Conservation (phyloP, 768 basidiomycete genomes). For the Lepiota venenata region DNA sequence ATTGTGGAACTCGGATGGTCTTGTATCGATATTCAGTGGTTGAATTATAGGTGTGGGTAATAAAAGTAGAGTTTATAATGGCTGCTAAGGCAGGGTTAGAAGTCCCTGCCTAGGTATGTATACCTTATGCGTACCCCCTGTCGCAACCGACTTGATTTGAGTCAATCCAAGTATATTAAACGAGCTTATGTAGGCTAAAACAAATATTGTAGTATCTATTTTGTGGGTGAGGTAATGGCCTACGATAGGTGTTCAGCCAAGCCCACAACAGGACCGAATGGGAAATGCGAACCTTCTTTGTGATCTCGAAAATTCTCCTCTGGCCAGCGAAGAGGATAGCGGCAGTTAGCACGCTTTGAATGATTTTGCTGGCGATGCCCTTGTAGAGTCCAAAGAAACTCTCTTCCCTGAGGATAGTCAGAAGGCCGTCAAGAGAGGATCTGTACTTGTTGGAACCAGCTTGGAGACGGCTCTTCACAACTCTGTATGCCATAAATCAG, state of each 20-base stretch:
- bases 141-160: no score
- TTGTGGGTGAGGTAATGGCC: conserved; percentile 11
- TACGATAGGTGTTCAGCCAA: neutral
- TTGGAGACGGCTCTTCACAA: conserved; percentile 79
- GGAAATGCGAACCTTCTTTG: conserved; percentile 40
- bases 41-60: neutral
- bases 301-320: conserved; percentile 74
- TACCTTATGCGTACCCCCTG: neutral
- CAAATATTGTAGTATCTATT: neutral
- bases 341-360: conserved; percentile 91
- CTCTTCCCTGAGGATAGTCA: conserved; percentile 75
- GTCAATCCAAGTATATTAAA: neutral
- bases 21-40: neutral
- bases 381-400: conserved; percentile 83
- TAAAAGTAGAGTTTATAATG: neutral
- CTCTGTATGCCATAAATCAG: conserved; percentile 28
- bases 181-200: neutral
- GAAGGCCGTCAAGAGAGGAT: conserved; percentile 73
- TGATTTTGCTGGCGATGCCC: conserved; percentile 82
- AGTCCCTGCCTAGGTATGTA: neutral
- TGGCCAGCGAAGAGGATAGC: conserved; percentile 93
- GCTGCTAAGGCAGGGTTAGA: neutral
- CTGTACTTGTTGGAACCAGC: conserved; percentile 74
- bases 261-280: neutral
- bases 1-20: conserved; percentile 31